These are phyloP conservation scores for Scopulariopsis brevicaulis DNA, from an alignment of 2,329 filamentous ascomycete genomes.

Conservation along the genomic window DNA sequence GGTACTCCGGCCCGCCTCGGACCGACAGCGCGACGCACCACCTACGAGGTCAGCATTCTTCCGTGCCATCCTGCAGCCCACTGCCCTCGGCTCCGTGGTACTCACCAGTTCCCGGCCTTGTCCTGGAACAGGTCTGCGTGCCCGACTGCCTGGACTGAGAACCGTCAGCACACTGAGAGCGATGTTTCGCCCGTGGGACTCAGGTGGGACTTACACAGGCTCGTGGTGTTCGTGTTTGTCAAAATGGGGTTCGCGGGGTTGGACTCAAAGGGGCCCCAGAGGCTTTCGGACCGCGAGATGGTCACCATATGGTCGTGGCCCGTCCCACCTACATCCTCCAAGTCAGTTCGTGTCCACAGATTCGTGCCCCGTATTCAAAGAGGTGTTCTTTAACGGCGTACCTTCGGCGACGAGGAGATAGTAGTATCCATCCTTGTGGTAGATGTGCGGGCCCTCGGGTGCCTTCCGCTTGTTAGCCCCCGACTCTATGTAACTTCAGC, in stretches of 20 bases:
- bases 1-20: constrained; percentile 26
- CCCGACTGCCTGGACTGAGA: constrained; percentile 25
- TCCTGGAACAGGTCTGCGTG: constrained; percentile 34
- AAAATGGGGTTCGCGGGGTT: constrained; percentile 31
- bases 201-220: constrained; percentile 15
- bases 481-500: neutral
- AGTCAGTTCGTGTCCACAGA: neutral
- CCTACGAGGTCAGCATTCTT: neutral
- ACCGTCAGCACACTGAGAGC: neutral
- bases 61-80: neutral
- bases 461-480: constrained; percentile 8
- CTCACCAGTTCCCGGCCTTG: constrained; percentile 29
- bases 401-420: constrained; percentile 39
- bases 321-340: constrained; percentile 20
- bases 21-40: constrained; percentile 37
- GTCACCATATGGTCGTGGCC: constrained; percentile 25
- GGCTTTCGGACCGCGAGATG: constrained; percentile 25
- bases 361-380: neutral
- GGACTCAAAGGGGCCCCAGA: constrained; percentile 30
- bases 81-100: neutral
- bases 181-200: neutral
- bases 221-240: constrained; percentile 23
- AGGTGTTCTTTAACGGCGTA: constrained; percentile 13
- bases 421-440: constrained; percentile 29
- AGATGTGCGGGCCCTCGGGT: constrained; percentile 33